These are phyloP conservation scores for Cordyceps cateniannulata DNA, from an alignment of 2,329 filamentous ascomycete genomes.

Conservation along the genomic window DNA sequence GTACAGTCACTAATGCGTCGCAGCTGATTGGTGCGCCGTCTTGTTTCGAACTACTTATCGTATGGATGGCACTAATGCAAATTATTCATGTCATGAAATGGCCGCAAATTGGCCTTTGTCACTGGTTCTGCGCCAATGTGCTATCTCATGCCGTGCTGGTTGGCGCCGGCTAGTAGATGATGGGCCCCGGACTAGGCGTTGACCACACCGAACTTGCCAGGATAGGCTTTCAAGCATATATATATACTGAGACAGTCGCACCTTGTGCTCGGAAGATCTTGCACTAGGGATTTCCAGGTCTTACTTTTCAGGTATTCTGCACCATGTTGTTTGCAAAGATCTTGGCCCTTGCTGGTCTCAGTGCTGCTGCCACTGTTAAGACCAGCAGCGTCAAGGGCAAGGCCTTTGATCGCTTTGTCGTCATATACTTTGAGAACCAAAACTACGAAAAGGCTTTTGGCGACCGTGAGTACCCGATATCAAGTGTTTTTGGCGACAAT, in stretches of 20 bases:
- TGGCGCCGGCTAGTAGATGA: no score
- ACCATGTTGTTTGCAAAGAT: constrained; percentile 4
- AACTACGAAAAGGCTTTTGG: constrained; percentile 58
- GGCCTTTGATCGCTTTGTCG: constrained; percentile 64
- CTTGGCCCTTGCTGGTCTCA: background rate
- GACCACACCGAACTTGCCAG: no score
- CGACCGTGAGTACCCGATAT: constrained; percentile 42
- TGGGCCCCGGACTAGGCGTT: background rate
- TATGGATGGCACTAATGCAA: background rate
- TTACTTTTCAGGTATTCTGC: background rate
- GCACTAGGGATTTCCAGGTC: background rate
- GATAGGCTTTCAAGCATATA: background rate
- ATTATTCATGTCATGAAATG: background rate
- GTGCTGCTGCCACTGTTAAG: constrained; percentile 8
- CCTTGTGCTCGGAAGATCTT: background rate
- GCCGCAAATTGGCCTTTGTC: background rate
- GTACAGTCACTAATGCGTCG: background rate
- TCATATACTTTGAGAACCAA: constrained; percentile 74
- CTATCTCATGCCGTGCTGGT: no score
- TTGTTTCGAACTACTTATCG: background rate
- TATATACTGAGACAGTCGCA: background rate
- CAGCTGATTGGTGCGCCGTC: background rate
- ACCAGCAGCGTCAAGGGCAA: constrained; percentile 9
- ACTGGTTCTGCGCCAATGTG: background rate
- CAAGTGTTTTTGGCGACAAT: background rate